Percentiles rank a stretch among this genome's conserved stretches.
phyloP scores from a whole-genome alignment of 2,329 filamentous ascomycete genomes.

The Colletotrichum nymphaeae region DNA sequence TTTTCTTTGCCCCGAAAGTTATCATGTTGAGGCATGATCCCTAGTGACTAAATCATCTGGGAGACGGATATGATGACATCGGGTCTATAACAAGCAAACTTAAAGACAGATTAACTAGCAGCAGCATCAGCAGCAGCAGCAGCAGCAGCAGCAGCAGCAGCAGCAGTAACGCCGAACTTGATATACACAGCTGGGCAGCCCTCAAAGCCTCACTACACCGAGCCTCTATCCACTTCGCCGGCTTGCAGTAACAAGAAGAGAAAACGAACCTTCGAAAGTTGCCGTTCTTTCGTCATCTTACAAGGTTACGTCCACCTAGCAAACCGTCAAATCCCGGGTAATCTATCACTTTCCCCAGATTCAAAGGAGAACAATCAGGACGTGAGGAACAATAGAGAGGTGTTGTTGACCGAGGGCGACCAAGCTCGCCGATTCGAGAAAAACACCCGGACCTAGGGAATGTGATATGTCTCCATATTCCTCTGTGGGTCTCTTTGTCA shows the following conservation, averaged over 20 bases:
- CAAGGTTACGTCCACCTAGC: neutral
- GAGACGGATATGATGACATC: neutral
- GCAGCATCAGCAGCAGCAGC: neutral
- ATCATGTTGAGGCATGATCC: neutral
- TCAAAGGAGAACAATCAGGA: neutral
- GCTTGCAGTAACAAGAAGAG: neutral
- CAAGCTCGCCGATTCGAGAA: neutral
- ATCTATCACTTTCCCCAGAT: neutral
- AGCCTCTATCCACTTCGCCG: neutral
- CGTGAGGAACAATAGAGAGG: neutral
- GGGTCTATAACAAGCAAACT: neutral
- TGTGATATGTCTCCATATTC: too few relatives aligned
- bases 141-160: neutral
- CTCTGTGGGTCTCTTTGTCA: neutral
- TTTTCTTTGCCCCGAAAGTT: neutral
- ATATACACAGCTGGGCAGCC: too few relatives aligned
- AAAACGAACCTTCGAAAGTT: neutral
- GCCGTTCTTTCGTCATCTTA: neutral
- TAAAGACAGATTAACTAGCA: neutral
- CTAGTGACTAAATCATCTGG: too few relatives aligned
- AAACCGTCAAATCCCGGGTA: too few relatives aligned
- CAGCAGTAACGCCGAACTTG: too few relatives aligned
- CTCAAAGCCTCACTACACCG: too few relatives aligned
- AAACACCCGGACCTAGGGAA: neutral
- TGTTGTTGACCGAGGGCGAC: too few relatives aligned